phyloP scores from a whole-genome alignment of 2,329 filamentous ascomycete genomes.

The Penicillium sp. region DNA sequence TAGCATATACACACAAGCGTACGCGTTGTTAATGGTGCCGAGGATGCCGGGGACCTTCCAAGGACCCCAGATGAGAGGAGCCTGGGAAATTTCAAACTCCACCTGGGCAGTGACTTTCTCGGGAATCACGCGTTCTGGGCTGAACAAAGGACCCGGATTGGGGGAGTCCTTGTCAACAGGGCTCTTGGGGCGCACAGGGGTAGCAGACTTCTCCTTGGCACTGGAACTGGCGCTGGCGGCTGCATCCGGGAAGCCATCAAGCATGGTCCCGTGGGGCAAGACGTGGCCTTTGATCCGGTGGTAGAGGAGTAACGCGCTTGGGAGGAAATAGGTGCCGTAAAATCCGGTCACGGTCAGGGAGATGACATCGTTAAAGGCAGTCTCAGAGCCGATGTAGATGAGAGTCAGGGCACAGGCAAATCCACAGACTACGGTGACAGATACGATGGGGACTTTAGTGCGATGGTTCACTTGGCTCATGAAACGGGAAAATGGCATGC shows the following conservation, averaged over 20 bases:
- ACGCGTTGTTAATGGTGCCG: constrained; percentile 53
- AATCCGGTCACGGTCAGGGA: constrained; percentile 34
- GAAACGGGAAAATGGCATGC: constrained; percentile 27
- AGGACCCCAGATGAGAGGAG: constrained; percentile 51
- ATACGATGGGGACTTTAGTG: constrained; percentile 17
- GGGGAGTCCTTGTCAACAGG: constrained; percentile 8
- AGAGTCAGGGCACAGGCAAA: constrained; percentile 21
- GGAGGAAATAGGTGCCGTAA: constrained; percentile 36
- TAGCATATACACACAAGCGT: constrained; percentile 51
- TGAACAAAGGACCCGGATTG: constrained; percentile 4
- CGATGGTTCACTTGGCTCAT: constrained; percentile 15
- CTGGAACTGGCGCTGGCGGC: constrained; percentile 5
- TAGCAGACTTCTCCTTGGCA: constrained; percentile 10
- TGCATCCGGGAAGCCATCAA: constrained; percentile 21
- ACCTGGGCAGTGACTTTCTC: constrained; percentile 8
- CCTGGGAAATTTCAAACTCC: constrained; percentile 18
- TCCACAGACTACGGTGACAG: constrained; percentile 18
- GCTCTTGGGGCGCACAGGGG: constrained; percentile 15
- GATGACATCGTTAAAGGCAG: constrained; percentile 22
- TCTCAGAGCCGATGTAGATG: constrained; percentile 23
- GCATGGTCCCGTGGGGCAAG: constrained; percentile 34
- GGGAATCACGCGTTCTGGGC: constrained; percentile 24
- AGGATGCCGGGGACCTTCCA: constrained; percentile 51
- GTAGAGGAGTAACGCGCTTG: constrained; percentile 31
- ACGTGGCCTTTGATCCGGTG: constrained; percentile 36